Percentiles rank a stretch among this genome's conserved stretches.
These are phyloP conservation scores for Gyrodon lividus DNA, from an alignment of 768 basidiomycete genomes.

Conservation along the genomic window DNA sequence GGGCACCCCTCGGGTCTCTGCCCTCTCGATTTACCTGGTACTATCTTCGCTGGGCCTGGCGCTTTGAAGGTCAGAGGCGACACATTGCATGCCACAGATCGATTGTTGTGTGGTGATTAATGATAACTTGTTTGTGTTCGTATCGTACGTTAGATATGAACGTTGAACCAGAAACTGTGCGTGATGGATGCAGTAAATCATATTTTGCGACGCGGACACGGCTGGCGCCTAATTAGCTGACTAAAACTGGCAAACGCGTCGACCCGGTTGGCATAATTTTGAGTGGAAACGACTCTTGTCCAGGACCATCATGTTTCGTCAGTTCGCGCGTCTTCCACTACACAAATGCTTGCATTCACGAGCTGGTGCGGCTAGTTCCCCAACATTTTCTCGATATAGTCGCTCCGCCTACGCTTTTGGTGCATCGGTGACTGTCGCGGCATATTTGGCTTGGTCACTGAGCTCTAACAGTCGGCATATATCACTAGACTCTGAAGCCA, in stretches of 20 bases:
- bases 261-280: slow-evolving; percentile 25
- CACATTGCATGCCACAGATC: too few species aligned
- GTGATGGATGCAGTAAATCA: too few species aligned
- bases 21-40: too few species aligned
- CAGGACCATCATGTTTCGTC: slow-evolving; percentile 48
- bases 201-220: too few species aligned
- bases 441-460: slow-evolving; percentile 51
- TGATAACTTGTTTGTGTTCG: too few species aligned
- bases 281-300: neutral
- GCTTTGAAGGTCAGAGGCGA: neutral
- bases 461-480: slow-evolving; percentile 41
- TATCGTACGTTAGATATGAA: too few species aligned
- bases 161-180: too few species aligned
- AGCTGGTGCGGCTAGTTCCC: slow-evolving; percentile 20
- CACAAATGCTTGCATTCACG: slow-evolving; percentile 54
- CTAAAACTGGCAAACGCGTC: slow-evolving; percentile 13
- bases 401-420: slow-evolving; percentile 38
- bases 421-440: slow-evolving; percentile 43
- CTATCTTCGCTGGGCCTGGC: too few species aligned
- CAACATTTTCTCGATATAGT: slow-evolving; percentile 24
- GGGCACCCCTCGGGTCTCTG: too few species aligned
- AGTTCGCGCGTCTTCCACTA: slow-evolving; percentile 51
- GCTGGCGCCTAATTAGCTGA: slow-evolving; percentile 12
- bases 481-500: slow-evolving; percentile 44
- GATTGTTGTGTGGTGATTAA: too few species aligned